These are phyloP conservation scores for Coemansia sp. DNA, from an alignment of 192 early-diverging fungal genomes.

Conservation along the genomic window DNA sequence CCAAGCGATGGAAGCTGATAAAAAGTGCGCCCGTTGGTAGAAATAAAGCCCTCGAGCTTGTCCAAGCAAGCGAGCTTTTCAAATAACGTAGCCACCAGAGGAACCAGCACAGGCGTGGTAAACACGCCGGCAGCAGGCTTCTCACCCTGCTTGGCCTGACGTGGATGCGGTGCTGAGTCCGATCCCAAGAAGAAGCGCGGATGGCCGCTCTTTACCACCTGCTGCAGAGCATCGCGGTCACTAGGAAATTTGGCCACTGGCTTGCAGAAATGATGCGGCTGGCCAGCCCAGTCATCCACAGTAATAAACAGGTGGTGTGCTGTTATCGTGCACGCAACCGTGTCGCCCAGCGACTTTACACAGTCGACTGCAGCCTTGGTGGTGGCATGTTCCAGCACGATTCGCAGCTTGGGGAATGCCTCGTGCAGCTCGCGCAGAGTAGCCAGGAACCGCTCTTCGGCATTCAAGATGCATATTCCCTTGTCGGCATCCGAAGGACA, in stretches of 20 bases:
- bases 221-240: constrained; percentile 85
- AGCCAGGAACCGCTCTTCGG: constrained; percentile 87
- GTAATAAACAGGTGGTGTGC: constrained; percentile 90
- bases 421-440: constrained; percentile 81
- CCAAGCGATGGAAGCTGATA: constrained; percentile 68
- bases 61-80: constrained; percentile 84
- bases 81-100: constrained; percentile 86
- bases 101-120: constrained; percentile 79
- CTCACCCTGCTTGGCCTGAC: constrained; percentile 78
- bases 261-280: constrained; percentile 96
- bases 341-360: constrained; percentile 86
- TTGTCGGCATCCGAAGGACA: constrained; percentile 81
- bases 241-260: constrained; percentile 95
- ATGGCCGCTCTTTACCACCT: constrained; percentile 80
- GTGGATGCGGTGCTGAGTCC: constrained; percentile 94
- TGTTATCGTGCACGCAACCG: constrained; percentile 93
- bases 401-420: constrained; percentile 90
- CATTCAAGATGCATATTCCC: constrained; percentile 93
- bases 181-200: constrained; percentile 97
- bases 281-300: constrained; percentile 98
- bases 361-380: constrained; percentile 90
- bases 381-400: constrained; percentile 97
- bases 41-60: constrained; percentile 76
- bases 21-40: constrained; percentile 79
- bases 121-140: constrained; percentile 87